Conservation (phyloP, 2,329 filamentous ascomycete genomes). For the Colletotrichum agaves region DNA sequence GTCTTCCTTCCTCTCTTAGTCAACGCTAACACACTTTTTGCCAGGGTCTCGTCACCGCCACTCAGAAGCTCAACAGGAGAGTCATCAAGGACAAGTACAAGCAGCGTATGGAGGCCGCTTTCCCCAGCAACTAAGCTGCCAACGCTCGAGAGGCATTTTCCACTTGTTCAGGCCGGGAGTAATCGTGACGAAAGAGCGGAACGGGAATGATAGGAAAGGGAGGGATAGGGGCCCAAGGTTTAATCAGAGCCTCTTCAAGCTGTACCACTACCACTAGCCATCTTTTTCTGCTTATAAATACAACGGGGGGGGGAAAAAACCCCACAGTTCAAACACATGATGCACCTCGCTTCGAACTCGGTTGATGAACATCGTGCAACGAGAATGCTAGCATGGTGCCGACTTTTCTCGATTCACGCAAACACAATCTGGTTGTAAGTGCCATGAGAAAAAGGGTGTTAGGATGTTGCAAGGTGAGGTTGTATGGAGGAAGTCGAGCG, state of each 20-base stretch:
- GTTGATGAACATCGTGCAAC: too few species aligned
- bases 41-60: constrained; percentile 70
- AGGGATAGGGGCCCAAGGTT: background rate
- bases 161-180: background rate
- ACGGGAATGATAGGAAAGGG: background rate
- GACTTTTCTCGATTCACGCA: too few species aligned
- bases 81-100: constrained; percentile 61
- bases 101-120: constrained; percentile 60
- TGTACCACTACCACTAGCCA: background rate
- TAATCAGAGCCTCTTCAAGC: constrained; percentile 4
- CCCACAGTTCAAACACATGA: too few species aligned
- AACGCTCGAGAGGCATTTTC: background rate
- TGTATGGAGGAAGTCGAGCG: too few species aligned
- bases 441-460: too few species aligned
- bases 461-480: too few species aligned
- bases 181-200: background rate
- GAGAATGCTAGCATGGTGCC: too few species aligned
- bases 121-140: constrained; percentile 41
- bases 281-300: background rate
- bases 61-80: constrained; percentile 69
- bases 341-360: too few species aligned
- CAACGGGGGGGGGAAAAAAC: background rate
- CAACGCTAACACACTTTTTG: constrained; percentile 35
- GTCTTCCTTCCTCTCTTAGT: too few species aligned
- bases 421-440: too few species aligned